A percentile compares a stretch with the other conserved stretches of the same genome.
Conservation (phyloP, 495 filamentous ascomycete species). For the Geoglossum glabrum region DNA sequence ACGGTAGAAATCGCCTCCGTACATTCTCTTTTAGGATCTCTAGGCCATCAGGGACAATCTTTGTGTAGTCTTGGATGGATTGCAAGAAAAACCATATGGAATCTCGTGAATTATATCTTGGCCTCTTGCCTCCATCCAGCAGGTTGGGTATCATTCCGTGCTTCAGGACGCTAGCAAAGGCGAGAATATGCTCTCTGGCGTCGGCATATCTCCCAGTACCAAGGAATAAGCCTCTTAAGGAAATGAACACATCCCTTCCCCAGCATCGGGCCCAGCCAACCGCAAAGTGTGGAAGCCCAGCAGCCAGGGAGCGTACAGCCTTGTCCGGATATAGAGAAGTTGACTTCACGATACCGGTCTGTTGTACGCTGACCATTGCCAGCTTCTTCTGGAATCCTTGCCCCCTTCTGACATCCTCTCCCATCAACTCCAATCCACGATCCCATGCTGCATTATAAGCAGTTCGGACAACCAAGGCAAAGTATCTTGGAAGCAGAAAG, state of each 20-base stretch:
- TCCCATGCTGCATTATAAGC: conserved; percentile 71
- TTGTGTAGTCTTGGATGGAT: conserved; percentile 80
- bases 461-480: conserved; percentile 69
- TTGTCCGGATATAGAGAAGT: conserved; percentile 77
- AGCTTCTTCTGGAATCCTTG: conserved; percentile 73
- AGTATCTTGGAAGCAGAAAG: conserved; percentile 83
- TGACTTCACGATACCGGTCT: conserved; percentile 71
- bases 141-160: conserved; percentile 98
- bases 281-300: conserved; percentile 88
- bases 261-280: conserved; percentile 89
- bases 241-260: conserved; percentile 95
- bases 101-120: conserved; percentile 91
- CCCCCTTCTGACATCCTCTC: conserved; percentile 50
- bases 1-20: conserved; percentile 76
- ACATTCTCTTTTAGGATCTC: conserved; percentile 56
- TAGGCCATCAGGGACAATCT: conserved; percentile 60
- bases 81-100: conserved; percentile 97
- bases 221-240: conserved; percentile 71
- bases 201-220: conserved; percentile 74
- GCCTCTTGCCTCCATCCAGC: conserved; percentile 63
- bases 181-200: conserved; percentile 81
- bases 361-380: conserved; percentile 74
- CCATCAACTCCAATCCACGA: conserved; percentile 57
- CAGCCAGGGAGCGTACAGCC: conserved; percentile 68
- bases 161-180: conserved; percentile 91